phyloP scores from a whole-genome alignment of 805 yeast genomes.

The Danielia reshetovae region DNA sequence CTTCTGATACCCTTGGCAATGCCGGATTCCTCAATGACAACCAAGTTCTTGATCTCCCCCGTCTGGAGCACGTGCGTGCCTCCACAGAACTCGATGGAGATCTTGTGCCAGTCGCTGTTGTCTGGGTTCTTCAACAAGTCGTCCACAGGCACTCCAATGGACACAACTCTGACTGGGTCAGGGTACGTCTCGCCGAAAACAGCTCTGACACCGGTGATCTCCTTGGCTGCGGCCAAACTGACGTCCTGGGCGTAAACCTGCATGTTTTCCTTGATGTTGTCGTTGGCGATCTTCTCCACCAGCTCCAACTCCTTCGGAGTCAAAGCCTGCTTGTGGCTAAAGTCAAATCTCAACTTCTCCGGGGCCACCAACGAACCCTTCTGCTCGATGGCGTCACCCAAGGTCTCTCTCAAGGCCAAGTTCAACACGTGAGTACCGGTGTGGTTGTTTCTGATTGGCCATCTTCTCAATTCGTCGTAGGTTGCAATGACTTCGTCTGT shows the following conservation, averaged over 20 bases:
- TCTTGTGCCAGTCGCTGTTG: slow-evolving; percentile 68
- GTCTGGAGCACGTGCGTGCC: slow-evolving; percentile 96
- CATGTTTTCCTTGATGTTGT: slow-evolving; percentile 65
- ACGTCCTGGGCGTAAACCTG: slow-evolving; percentile 83
- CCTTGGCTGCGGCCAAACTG: slow-evolving; percentile 63
- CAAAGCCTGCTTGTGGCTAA: slow-evolving; percentile 87
- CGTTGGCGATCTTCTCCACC: slow-evolving; percentile 73
- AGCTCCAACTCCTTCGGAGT: slow-evolving; percentile 63
- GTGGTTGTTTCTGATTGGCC: slow-evolving; percentile 96
- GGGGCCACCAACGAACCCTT: slow-evolving; percentile 95
- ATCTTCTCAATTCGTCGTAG: slow-evolving; percentile 89
- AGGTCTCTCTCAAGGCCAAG: slow-evolving; percentile 77
- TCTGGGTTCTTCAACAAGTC: slow-evolving; percentile 70
- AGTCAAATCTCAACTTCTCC: slow-evolving; percentile 93
- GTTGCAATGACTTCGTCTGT: slow-evolving; percentile 77
- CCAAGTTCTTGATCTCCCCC: slow-evolving; percentile 87
- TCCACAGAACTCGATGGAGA: slow-evolving; percentile 96
- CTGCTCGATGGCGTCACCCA: slow-evolving; percentile 90
- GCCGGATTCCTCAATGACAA: slow-evolving; percentile 91
- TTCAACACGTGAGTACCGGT: slow-evolving; percentile 97
- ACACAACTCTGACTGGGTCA: slow-evolving; percentile 97
- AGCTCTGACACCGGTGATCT: slow-evolving; percentile 86
- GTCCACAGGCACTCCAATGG: slow-evolving; percentile 88
- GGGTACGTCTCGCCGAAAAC: slow-evolving; percentile 99
- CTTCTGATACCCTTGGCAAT: slow-evolving; percentile 99